A percentile compares a stretch with the other conserved stretches of the same genome.
Conservation (phyloP, 1,139 yeast species). For the Yamadazyma conglobata region DNA sequence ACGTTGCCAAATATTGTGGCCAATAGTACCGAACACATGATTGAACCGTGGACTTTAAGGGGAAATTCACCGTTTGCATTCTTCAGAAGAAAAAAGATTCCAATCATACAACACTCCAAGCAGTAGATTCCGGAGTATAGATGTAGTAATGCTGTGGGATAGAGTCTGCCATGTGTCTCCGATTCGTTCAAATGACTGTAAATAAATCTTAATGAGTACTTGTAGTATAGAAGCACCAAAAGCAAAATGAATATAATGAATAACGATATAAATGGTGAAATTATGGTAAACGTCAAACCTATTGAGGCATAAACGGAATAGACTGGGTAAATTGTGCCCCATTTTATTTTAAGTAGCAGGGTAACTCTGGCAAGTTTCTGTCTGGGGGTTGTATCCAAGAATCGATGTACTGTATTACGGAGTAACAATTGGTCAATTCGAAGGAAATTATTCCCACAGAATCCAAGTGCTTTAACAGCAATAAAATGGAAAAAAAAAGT, state of each 20-base stretch:
- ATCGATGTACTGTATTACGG: conserved; percentile 33
- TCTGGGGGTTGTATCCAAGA: conserved; percentile 57
- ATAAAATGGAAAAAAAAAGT: conserved; percentile 76
- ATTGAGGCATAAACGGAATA: conserved; percentile 76
- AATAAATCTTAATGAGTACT: conserved; percentile 61
- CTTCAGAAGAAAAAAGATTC: conserved; percentile 62
- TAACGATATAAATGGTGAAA: conserved; percentile 72
- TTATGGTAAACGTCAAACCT: conserved; percentile 69
- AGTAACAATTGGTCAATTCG: conserved; percentile 48
- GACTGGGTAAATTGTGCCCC: conserved; percentile 80
- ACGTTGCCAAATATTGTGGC: conserved; percentile 33
- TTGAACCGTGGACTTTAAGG: conserved; percentile 38
- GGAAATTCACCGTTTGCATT: conserved; percentile 36
- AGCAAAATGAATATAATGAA: conserved; percentile 58
- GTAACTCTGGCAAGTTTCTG: conserved; percentile 46
- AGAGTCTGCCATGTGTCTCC: conserved; percentile 68
- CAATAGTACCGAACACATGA: conserved; percentile 43
- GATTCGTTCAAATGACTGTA: conserved; percentile 46
- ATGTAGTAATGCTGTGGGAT: conserved; percentile 73
- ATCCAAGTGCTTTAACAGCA: conserved; percentile 67
- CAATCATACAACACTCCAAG: conserved; percentile 72
- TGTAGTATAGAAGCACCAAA: conserved; percentile 60
- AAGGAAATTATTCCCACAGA: conserved; percentile 65
- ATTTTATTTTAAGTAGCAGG: conserved; percentile 44
- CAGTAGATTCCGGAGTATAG: conserved; percentile 77